Evolutionary conservation across 176 grass and related monocot genomes (phyloP).

Genomic region (Alloteropsis semialata): DNA sequence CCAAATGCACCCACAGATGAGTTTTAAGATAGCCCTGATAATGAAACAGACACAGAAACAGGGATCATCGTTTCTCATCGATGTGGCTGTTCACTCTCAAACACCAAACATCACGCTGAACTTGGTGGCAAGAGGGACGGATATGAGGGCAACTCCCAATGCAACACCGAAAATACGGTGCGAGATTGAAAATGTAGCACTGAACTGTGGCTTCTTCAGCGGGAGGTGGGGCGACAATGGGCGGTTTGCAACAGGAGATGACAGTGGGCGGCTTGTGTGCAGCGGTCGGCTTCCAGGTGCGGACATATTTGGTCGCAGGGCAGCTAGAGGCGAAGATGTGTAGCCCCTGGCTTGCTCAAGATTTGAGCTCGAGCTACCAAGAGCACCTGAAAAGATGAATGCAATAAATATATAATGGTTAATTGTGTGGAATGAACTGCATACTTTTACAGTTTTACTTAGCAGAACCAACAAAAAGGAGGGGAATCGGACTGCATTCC

Average conservation of each 20-base stretch:
- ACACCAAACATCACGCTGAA: constrained; percentile 58
- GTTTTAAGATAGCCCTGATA: background rate
- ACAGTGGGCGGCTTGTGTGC: constrained; percentile 41
- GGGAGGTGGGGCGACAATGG: constrained; percentile 81
- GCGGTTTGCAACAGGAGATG: constrained; percentile 52
- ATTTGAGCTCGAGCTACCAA: constrained; percentile 34
- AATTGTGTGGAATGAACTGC: background rate
- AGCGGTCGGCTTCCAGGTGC: constrained; percentile 28
- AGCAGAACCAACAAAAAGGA: background rate
- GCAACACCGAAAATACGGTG: constrained; percentile 71
- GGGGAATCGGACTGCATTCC: background rate
- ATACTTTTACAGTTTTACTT: background rate
- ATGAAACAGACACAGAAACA: background rate
- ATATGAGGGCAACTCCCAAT: constrained; percentile 53
- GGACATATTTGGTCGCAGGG: constrained; percentile 14
- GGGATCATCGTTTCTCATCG: background rate
- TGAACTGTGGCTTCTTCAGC: constrained; percentile 80
- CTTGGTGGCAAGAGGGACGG: constrained; percentile 58
- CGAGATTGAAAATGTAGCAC: constrained; percentile 69
- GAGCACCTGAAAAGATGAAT: constrained; percentile 34
- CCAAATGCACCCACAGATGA: constrained; percentile 25
- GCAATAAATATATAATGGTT: background rate
- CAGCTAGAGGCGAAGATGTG: constrained; percentile 22
- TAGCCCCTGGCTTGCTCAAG: constrained; percentile 26
- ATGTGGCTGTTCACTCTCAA: constrained; percentile 29